Conservation (phyloP, 345 rosid genomes). For the Laguncularia racemosa region DNA sequence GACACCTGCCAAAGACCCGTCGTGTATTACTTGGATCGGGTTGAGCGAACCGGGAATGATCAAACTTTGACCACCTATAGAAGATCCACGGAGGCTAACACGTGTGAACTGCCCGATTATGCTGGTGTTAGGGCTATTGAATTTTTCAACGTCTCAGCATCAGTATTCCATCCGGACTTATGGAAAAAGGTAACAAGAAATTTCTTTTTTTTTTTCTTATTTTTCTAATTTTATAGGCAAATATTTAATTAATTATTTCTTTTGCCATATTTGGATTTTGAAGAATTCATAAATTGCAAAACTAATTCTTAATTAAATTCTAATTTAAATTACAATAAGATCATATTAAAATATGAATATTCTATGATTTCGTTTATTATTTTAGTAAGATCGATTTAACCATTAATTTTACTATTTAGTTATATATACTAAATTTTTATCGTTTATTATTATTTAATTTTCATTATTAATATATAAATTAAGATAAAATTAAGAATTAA, state of each 20-base stretch:
- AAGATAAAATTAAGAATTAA: too few relatives aligned
- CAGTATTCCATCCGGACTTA: conserved; percentile 29
- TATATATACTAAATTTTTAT: too few relatives aligned
- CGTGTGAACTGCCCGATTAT: conserved; percentile 32
- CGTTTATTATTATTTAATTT: too few relatives aligned
- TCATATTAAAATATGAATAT: too few relatives aligned
- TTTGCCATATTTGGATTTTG: too few relatives aligned
- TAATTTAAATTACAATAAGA: too few relatives aligned
- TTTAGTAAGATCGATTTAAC: too few relatives aligned
- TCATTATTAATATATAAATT: too few relatives aligned
- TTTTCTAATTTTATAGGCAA: not conserved
- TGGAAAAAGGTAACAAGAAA: conserved; percentile 56
- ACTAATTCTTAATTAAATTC: too few relatives aligned
- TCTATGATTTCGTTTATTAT: too few relatives aligned
- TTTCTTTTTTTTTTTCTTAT: not conserved
- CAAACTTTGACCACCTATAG: conserved; percentile 44
- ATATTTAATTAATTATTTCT: not conserved
- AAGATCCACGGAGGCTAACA: conserved; percentile 18
- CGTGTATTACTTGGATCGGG: conserved; percentile 52
- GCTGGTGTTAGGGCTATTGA: conserved; percentile 27
- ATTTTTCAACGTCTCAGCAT: conserved; percentile 33
- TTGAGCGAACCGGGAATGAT: conserved; percentile 18
- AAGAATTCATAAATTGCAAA: too few relatives aligned
- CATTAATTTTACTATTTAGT: too few relatives aligned
- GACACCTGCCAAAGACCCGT: conserved; percentile 62